A percentile compares a stretch with the other conserved stretches of the same genome.
Conservation (phyloP, 768 basidiomycete species). For the Boletellus sp. region DNA sequence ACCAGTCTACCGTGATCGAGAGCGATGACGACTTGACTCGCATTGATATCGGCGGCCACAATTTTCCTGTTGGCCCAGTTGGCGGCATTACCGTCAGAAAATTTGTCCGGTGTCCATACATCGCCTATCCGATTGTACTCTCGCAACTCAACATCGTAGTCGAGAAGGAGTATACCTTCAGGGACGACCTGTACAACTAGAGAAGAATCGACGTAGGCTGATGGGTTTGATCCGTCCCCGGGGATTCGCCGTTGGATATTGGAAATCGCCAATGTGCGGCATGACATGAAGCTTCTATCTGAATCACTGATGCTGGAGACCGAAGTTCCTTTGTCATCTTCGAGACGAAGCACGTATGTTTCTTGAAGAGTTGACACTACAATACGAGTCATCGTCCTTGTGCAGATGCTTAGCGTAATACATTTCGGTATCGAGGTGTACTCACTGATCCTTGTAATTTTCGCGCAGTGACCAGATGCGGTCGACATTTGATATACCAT, state of each 20-base stretch:
- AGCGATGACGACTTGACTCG: slow-evolving; percentile 64
- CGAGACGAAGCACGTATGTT: slow-evolving; percentile 53
- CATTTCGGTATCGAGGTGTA: background rate
- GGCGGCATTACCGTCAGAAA: slow-evolving; percentile 18
- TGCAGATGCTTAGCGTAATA: background rate
- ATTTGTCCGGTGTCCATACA: slow-evolving; percentile 38
- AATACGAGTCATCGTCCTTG: slow-evolving; percentile 52
- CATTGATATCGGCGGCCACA: slow-evolving; percentile 66
- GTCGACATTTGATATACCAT: slow-evolving; percentile 54
- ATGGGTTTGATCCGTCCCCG: slow-evolving; percentile 13
- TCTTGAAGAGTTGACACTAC: slow-evolving; percentile 57
- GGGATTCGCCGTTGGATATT: slow-evolving; percentile 43
- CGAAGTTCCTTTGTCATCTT: slow-evolving; percentile 18
- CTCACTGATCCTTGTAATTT: slow-evolving; percentile 49
- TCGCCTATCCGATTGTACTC: slow-evolving; percentile 40
- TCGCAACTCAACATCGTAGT: slow-evolving; percentile 46
- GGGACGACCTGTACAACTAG: slow-evolving; percentile 72
- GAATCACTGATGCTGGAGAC: slow-evolving; percentile 32
- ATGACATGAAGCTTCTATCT: slow-evolving; percentile 46
- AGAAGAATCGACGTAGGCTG: slow-evolving; percentile 43
- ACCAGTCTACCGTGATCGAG: slow-evolving; percentile 51
- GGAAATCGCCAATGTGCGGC: slow-evolving; percentile 60
- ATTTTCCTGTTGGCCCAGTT: slow-evolving; percentile 41
- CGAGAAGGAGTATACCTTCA: slow-evolving; percentile 49
- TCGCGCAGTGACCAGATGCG: slow-evolving; percentile 59